Conservation (phyloP, 2,329 filamentous ascomycete species). For the Verticillium nubilum region DNA sequence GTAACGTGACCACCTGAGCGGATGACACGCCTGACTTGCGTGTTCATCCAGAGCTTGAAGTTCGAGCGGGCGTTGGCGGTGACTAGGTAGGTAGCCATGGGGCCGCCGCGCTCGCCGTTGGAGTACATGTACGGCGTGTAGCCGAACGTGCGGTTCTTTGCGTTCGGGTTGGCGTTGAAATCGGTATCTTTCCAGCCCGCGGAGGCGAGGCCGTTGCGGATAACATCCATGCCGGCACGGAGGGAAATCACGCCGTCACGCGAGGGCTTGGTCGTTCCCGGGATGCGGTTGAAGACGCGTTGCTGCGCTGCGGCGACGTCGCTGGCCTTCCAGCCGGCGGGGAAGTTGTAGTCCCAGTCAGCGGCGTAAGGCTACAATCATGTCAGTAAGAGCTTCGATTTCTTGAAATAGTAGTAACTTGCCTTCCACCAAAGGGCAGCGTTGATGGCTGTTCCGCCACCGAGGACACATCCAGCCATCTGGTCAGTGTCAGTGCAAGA, state of each 20-base stretch:
- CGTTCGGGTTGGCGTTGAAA: conserved; percentile 51
- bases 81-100: conserved; percentile 66
- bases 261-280: conserved; percentile 62
- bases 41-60: conserved; percentile 63
- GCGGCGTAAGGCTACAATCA: conserved; percentile 43
- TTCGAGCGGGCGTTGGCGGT: conserved; percentile 53
- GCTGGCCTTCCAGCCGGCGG: conserved; percentile 60
- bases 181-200: conserved; percentile 59
- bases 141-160: conserved; percentile 62
- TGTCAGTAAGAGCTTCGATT: no score
- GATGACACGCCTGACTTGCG: conserved; percentile 61
- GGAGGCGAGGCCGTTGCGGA: conserved; percentile 51
- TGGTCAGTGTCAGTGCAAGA: conserved; percentile 66
- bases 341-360: conserved; percentile 72
- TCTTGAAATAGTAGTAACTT: conserved; percentile 9
- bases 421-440: conserved; percentile 64
- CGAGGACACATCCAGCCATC: conserved; percentile 67
- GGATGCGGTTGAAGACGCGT: conserved; percentile 64
- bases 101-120: conserved; percentile 62
- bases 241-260: conserved; percentile 61
- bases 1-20: conserved; percentile 57
- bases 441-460: conserved; percentile 62
- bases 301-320: conserved; percentile 56
- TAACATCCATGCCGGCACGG: conserved; percentile 59
- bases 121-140: conserved; percentile 64